Base-by-base conservation (phyloP, 2,329 filamentous ascomycete genomes). In the Neopestalotiopsis sp. region DNA sequence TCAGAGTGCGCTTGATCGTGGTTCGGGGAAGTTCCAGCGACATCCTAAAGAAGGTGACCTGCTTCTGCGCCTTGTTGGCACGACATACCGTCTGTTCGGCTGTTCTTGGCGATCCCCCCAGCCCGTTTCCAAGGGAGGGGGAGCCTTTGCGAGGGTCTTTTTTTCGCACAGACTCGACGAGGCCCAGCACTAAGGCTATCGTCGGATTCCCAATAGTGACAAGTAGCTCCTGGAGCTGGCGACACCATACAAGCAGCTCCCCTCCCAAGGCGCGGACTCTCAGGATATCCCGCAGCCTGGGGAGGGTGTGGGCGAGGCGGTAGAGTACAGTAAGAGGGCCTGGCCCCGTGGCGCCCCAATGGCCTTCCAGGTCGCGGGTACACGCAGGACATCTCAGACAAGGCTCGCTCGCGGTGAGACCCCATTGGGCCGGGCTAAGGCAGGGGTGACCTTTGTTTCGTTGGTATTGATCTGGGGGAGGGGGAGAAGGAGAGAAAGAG, bases 1-100 rank as follows among this genome's bases (percentile, higher is more conserved):
- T 65, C 62, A 65, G 30, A 40, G 28, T 9, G 24, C 40, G 62
- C 62, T 65, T 82, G 62, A 78, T 82, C 75, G 78, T 62, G 34
- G 28, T 13, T 10, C 34, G 34, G 59, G 32, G 59, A 62, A n/a
- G 17, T 24, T 30, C 14, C 17, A 38, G 32, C 59, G 28, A 30
- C 24, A 12, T 28, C 13, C 24, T 3, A 14, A 14, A 59, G 13
- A 59, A 14, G 6, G 6, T 7, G 13, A 56, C 49, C 49, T 56
- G 9, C 49, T 14, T 5, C 17, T 59, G 57, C 57, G 17, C 45
- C 17, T 17, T 52, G 14, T 52, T 52, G 4, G 34, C 45, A 52
- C n/a, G 45, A 52, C 45, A 52, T n/a, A 52, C 17, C 45, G n/a
- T 52, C 14, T n/a, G 17, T n/a, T 20, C 17, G 17, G 3, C n/a